Percentiles rank a stretch among this genome's conserved stretches.
Conservation (phyloP, 257 asterid species). For the Salvia splendens region DNA sequence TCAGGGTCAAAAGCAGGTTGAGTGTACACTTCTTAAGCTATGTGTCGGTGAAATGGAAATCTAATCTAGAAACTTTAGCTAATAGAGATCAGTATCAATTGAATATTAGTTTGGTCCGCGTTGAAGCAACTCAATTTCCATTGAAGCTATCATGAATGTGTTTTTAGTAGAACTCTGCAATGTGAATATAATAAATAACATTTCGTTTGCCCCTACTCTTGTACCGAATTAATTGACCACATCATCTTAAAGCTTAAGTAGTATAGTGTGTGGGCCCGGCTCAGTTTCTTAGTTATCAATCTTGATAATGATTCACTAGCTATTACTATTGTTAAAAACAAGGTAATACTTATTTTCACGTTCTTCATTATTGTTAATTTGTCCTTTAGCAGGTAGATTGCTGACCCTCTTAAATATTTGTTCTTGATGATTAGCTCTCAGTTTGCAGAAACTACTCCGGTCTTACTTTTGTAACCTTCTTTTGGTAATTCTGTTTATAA, state of each 20-base stretch:
- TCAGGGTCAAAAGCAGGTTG: constrained; percentile 17
- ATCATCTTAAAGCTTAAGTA: neutral
- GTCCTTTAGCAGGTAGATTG: neutral
- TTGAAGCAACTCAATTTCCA: neutral
- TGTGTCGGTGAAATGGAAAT: neutral
- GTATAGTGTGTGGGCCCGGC: neutral
- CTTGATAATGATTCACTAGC: neutral
- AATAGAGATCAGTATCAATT: neutral
- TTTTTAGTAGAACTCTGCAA: neutral
- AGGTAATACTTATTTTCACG: too few species aligned
- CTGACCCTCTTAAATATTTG: neutral
- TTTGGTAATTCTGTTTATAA: neutral
- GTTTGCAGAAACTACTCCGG: constrained; percentile 11
- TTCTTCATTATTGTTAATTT: constrained; percentile 5
- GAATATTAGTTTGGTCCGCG: neutral
- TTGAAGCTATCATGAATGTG: neutral
- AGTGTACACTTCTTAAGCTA: constrained; percentile 19
- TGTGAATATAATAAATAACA: neutral
- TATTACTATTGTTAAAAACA: neutral
- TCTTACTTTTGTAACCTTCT: constrained; percentile 14
- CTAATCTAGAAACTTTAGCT: neutral
- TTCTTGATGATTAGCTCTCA: constrained; percentile 14
- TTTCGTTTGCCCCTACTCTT: neutral
- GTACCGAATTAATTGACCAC: neutral
- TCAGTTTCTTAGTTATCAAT: neutral